These are phyloP conservation scores for Roridomyces roridus DNA, from an alignment of 768 basidiomycete genomes.

Conservation along the genomic window DNA sequence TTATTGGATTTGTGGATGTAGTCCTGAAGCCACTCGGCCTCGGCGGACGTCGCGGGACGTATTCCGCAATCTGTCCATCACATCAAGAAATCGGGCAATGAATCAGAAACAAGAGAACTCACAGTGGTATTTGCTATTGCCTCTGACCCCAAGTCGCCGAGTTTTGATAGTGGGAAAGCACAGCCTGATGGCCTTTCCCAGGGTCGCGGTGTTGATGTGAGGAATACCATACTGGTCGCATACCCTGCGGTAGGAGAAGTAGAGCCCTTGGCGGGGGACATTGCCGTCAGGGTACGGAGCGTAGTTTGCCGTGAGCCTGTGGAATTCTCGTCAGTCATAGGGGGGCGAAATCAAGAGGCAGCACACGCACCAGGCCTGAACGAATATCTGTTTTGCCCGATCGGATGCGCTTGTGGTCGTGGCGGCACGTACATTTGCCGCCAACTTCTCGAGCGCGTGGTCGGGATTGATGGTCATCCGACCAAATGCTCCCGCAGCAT, in stretches of 20 bases:
- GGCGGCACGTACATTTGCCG: slow-evolving; percentile 85
- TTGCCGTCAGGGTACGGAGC: slow-evolving; percentile 92
- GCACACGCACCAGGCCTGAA: slow-evolving; percentile 82
- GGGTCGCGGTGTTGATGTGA: slow-evolving; percentile 94
- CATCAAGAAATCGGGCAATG: slow-evolving; percentile 36
- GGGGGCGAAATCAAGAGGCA: slow-evolving; percentile 17
- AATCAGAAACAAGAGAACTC: slow-evolving; percentile 45
- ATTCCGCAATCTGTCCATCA: slow-evolving; percentile 82
- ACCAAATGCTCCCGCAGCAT: slow-evolving; percentile 76
- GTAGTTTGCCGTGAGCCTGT: slow-evolving; percentile 87
- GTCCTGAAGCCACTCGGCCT: slow-evolving; percentile 91
- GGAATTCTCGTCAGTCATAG: slow-evolving; percentile 5
- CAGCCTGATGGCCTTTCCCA: slow-evolving; percentile 92
- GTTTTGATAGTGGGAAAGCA: slow-evolving; percentile 97
- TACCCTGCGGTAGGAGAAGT: slow-evolving; percentile 89
- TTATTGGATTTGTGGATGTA: slow-evolving; percentile 93
- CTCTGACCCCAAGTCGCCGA: slow-evolving; percentile 87
- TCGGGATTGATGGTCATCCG: slow-evolving; percentile 79
- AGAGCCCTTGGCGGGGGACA: slow-evolving; percentile 92
- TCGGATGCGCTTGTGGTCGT: slow-evolving; percentile 93
- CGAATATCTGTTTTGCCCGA: slow-evolving; percentile 90
- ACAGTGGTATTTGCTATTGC: slow-evolving; percentile 98
- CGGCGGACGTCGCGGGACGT: slow-evolving; percentile 87
- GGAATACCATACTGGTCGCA: slow-evolving; percentile 94
- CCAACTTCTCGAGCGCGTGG: slow-evolving; percentile 84